These are phyloP conservation scores for Lichtheimia corymbifera DNA, from an alignment of 371 early-diverging fungal genomes.

Conservation along the genomic window DNA sequence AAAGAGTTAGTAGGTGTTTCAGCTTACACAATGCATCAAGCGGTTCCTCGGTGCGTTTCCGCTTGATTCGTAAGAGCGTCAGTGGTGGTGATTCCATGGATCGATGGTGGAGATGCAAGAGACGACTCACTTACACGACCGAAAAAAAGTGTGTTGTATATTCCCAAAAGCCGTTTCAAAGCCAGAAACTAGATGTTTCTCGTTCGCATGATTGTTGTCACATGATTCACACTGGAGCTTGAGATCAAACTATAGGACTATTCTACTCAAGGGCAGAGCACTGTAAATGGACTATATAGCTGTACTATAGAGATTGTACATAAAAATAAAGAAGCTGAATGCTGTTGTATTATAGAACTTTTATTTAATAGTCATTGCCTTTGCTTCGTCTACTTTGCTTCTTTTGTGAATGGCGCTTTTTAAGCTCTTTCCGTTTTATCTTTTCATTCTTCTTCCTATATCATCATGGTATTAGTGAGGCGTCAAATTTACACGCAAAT, in stretches of 20 bases:
- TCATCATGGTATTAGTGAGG: neutral
- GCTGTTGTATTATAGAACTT: too few species aligned
- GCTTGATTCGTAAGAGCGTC: slow-evolving; percentile 76
- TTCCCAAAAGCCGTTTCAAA: too few species aligned
- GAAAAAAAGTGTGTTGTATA: too few species aligned
- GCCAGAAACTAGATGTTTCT: too few species aligned
- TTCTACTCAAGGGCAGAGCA: too few species aligned
- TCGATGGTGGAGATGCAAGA: neutral
- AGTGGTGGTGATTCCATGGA: slow-evolving; percentile 19
- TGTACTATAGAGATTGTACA: too few species aligned
- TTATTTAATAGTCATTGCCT: slow-evolving; percentile 21
- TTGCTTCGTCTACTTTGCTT: slow-evolving; percentile 39
- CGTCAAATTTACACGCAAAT: neutral
- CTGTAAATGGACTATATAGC: too few species aligned
- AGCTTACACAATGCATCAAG: slow-evolving; percentile 67
- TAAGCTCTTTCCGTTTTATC: slow-evolving; percentile 26
- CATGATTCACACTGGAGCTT: too few species aligned
- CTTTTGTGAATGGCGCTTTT: slow-evolving; percentile 40
- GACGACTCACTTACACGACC: too few species aligned
- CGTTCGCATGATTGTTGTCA: too few species aligned
- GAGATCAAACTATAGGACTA: too few species aligned
- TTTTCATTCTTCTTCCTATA: slow-evolving; percentile 14
- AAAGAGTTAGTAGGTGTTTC: slow-evolving; percentile 10
- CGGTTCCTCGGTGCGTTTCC: slow-evolving; percentile 78
- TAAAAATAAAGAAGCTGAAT: too few species aligned